A percentile compares a stretch with the other conserved stretches of the same genome.
Conservation (phyloP, 2,329 filamentous ascomycete species). For the Botryotinia calthae region DNA sequence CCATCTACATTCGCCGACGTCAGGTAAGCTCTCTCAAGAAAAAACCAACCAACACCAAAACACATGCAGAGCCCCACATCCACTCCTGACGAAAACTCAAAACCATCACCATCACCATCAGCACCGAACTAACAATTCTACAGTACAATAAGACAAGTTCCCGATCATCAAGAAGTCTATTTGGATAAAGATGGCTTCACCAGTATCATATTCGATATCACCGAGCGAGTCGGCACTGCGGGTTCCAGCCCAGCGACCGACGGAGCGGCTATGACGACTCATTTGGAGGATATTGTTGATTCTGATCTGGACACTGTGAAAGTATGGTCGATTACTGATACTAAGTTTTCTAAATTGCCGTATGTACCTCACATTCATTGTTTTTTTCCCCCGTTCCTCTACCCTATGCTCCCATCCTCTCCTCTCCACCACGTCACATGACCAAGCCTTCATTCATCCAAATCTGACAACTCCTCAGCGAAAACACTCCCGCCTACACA, state of each 20-base stretch:
- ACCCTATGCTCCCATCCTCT: slow-evolving; percentile 16
- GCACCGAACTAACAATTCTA: slow-evolving; percentile 26
- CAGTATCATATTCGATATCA: slow-evolving; percentile 86
- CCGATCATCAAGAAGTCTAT: slow-evolving; percentile 89
- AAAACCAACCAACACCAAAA: not conserved
- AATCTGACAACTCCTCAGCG: slow-evolving; percentile 36
- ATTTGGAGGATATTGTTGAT: slow-evolving; percentile 67
- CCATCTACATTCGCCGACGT: slow-evolving; percentile 69
- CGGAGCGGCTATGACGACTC: slow-evolving; percentile 66
- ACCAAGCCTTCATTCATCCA: slow-evolving; percentile 12
- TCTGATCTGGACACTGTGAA: slow-evolving; percentile 61
- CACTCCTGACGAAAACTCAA: slow-evolving; percentile 5
- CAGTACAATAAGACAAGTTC: slow-evolving; percentile 71
- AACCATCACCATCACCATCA: slow-evolving; percentile 18
- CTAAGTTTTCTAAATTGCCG: slow-evolving; percentile 53
- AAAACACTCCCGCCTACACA: slow-evolving; percentile 61
- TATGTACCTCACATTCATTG: slow-evolving; percentile 19
- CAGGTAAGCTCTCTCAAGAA: slow-evolving; percentile 51
- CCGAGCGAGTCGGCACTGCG: slow-evolving; percentile 67
- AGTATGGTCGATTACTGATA: slow-evolving; percentile 64
- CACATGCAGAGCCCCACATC: slow-evolving; percentile 11
- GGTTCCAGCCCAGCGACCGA: slow-evolving; percentile 59
- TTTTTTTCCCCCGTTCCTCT: not conserved
- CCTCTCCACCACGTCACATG: slow-evolving; percentile 24
- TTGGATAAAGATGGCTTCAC: slow-evolving; percentile 81